Percentiles rank a stretch among this genome's conserved stretches.
Conservation (phyloP, 176 grass and related monocot genomes). For the Avena sativa region DNA sequence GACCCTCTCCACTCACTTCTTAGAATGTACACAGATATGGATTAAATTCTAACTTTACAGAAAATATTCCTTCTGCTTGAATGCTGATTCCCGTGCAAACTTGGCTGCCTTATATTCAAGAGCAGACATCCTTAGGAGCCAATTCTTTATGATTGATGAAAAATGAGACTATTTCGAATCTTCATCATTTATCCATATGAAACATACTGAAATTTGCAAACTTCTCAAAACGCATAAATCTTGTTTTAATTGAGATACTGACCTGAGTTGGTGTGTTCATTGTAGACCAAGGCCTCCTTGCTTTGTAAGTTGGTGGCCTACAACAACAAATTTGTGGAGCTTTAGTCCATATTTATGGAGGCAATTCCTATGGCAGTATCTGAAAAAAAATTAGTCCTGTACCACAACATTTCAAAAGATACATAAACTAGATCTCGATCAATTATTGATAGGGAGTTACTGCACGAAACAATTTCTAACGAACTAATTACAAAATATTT, state of each 20-base stretch:
- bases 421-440: neutral
- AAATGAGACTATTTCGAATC: neutral
- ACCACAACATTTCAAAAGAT: neutral
- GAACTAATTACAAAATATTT: neutral
- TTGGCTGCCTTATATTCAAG: too few relatives aligned
- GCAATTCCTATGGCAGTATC: neutral
- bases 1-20: conserved; percentile 31
- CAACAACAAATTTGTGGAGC: neutral
- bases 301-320: neutral
- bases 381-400: neutral
- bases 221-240: neutral
- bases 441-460: neutral
- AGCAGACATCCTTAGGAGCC: too few relatives aligned
- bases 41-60: too few relatives aligned
- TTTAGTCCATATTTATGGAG: neutral
- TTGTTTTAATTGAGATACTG: neutral
- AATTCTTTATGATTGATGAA: too few relatives aligned
- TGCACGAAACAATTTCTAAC: neutral
- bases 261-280: neutral
- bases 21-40: too few relatives aligned
- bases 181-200: neutral
- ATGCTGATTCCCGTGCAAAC: too few relatives aligned
- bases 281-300: neutral
- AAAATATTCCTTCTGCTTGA: too few relatives aligned
- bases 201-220: neutral